Conservation (phyloP, 768 basidiomycete genomes). For the Stropharia rugosoannulata region DNA sequence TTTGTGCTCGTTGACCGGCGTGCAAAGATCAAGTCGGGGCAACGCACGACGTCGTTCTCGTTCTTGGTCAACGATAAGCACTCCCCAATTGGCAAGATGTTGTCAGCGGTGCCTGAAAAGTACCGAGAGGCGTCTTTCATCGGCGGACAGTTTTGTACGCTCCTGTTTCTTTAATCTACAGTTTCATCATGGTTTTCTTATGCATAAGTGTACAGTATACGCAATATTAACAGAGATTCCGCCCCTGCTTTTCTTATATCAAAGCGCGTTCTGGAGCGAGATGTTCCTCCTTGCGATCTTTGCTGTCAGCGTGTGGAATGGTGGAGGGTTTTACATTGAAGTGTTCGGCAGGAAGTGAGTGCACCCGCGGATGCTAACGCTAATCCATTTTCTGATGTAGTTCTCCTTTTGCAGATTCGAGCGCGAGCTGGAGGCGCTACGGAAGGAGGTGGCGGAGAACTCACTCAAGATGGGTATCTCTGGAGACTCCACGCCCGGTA, state of each 20-base stretch:
- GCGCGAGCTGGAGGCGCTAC: constrained; percentile 84
- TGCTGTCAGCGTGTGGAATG: constrained; percentile 91
- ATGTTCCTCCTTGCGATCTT: constrained; percentile 80
- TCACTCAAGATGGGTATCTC: constrained; percentile 35
- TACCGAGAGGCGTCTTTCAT: constrained; percentile 78
- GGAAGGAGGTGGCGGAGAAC: constrained; percentile 85
- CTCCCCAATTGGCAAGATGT: constrained; percentile 71
- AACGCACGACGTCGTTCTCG: constrained; percentile 88
- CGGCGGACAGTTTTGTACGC: constrained; percentile 56
- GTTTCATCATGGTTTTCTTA: not conserved
- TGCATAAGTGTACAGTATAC: constrained; percentile 53
- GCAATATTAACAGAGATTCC: constrained; percentile 84
- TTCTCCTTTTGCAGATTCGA: constrained; percentile 64
- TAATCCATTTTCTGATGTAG: constrained; percentile 9
- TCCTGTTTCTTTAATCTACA: not conserved
- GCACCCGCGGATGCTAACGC: constrained; percentile 2
- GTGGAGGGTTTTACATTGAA: constrained; percentile 94
- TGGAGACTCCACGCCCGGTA: constrained; percentile 48
- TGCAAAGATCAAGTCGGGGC: constrained; percentile 87
- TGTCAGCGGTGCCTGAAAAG: constrained; percentile 58
- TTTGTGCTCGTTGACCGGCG: constrained; percentile 88
- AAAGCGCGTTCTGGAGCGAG: constrained; percentile 75
- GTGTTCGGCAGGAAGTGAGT: constrained; percentile 95
- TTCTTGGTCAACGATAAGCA: constrained; percentile 88
- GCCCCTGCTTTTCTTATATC: constrained; percentile 80